These are phyloP conservation scores for Saitoella complicata DNA, from an alignment of 805 yeast species.

Conservation along the genomic window DNA sequence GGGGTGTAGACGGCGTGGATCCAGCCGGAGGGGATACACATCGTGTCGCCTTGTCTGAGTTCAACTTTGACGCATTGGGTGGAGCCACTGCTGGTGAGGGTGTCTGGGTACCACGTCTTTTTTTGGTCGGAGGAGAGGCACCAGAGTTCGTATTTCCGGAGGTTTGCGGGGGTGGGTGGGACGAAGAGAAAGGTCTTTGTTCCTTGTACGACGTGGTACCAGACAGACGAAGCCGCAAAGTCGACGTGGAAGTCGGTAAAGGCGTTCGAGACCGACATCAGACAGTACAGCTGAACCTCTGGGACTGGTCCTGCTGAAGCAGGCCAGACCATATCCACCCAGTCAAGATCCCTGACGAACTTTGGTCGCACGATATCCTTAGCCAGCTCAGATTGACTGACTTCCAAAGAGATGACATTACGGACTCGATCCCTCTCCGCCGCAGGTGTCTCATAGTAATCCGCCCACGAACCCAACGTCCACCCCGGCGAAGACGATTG, in stretches of 20 bases:
- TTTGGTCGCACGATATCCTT: conserved; percentile 46
- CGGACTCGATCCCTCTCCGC: conserved; percentile 41
- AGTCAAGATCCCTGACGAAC: conserved; percentile 46
- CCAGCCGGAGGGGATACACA: conserved; percentile 83
- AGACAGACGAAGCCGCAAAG: conserved; percentile 85
- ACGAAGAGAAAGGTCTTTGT: conserved; percentile 55
- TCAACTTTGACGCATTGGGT: conserved; percentile 38
- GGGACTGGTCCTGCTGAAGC: conserved; percentile 15
- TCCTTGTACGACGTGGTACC: conserved; percentile 69
- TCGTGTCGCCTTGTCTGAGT: conserved; percentile 48
- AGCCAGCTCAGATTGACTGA: conserved; percentile 38
- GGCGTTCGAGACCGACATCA: conserved; percentile 69
- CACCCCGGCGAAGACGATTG: conserved; percentile 45
- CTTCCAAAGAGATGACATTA: conserved; percentile 71
- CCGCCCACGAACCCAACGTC: conserved; percentile 56
- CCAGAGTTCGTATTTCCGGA: conserved; percentile 54
- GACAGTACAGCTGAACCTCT: conserved; percentile 42
- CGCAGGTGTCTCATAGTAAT: conserved; percentile 35
- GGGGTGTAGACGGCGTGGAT: conserved; percentile 83
- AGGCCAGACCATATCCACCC: conserved; percentile 56
- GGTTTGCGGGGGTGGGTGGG: conserved; percentile 57
- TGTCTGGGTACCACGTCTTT: conserved; percentile 15
- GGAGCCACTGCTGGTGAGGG: conserved; percentile 45
- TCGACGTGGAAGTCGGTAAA: conserved; percentile 86
- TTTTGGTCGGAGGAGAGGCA: conserved; percentile 48